Base-by-base conservation (phyloP, 352 stramenopile genomes). In the Phytophthora vignae region DNA sequence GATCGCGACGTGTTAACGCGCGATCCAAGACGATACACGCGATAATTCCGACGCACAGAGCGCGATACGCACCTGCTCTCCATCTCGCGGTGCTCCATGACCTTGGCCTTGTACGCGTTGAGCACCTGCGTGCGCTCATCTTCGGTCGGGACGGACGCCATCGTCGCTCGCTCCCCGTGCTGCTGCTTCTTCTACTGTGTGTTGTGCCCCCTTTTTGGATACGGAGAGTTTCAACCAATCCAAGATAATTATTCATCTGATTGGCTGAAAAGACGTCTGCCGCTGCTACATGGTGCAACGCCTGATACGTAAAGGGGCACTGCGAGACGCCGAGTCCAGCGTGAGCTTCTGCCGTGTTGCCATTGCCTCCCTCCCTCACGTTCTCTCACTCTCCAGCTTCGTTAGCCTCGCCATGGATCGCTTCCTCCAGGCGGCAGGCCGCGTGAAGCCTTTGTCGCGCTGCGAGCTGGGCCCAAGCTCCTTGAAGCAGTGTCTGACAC, bases 51-150 rank as follows among this genome's bases (percentile, higher is more conserved):
- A n/a, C n/a, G 65, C 55, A 48, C 3, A 59, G 1, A 55, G 10
- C 70, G 17, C 71, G 36, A 10, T n/a, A 79, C 84, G 56, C 60
- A 96, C 89, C 87, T 93, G 73, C 91, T 97, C 77, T 99, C 97
- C 67, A 98, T 97, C 82, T 99, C 96, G 60, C 94, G 91, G 82
- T 99, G 96, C 82, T 99, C 96, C 73, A 93, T 95, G 76, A 99
- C 97, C 83, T 99, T 99, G 49, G 85, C 87, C 62, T 98, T 94
- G 88, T 99, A 99, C 61, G 96, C 90, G 65, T 97, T 93, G 44
- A 99, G 84, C 67, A 98, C 92, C 85, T 98, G 91, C 61, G 93
- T 88, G 70, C 96, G 93, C 75, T 97, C 90, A 67, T 95, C 91
- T 73, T 97, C 90, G 31, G 88, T 77, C 42, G 78, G 33, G 27